Evolutionary conservation across 108 stramenopile species (phyloP).

Genomic region (Conticribra weissflogii): DNA sequence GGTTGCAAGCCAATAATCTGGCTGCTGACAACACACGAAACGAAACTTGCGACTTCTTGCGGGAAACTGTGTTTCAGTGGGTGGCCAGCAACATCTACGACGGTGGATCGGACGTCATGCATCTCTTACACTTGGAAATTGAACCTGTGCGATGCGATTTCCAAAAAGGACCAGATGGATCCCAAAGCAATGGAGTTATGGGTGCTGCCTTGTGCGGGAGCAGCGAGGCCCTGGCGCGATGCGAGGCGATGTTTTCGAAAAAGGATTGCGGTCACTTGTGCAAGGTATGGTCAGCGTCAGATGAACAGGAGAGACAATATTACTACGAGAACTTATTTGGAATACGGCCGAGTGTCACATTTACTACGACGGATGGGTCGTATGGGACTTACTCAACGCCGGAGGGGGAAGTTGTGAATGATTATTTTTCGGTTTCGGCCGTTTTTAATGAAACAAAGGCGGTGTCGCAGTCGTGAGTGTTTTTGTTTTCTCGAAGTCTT

Average conservation of each 20-base stretch:
- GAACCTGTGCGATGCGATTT: constrained; percentile 67
- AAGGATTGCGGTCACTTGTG: constrained; percentile 16
- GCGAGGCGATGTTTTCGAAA: neutral
- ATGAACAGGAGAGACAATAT: neutral
- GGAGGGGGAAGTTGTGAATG: constrained; percentile 22
- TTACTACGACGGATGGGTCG: neutral
- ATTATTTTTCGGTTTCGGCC: constrained; percentile 39
- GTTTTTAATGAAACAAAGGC: constrained; percentile 36
- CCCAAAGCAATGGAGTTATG: neutral
- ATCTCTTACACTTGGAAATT: constrained; percentile 64
- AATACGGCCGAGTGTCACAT: constrained; percentile 20
- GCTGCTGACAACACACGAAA: constrained; percentile 34
- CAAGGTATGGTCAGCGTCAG: neutral
- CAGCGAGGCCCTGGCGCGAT: neutral
- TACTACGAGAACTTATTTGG: constrained; percentile 11
- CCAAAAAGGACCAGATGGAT: constrained; percentile 20
- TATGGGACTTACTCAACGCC: constrained; percentile 13
- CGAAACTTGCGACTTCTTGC: constrained; percentile 61
- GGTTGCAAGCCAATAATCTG: constrained; percentile 70
- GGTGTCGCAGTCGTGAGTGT: constrained; percentile 46
- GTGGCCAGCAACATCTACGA: constrained; percentile 23
- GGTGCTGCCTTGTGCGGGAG: constrained; percentile 2
- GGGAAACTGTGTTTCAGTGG: constrained; percentile 59
- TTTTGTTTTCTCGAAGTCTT: constrained; percentile 1
- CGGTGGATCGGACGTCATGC: constrained; percentile 13